Percentiles rank a stretch among this genome's conserved stretches.
These are phyloP conservation scores for Malus orientalis DNA, from an alignment of 306 rosid genomes.

Conservation along the genomic window DNA sequence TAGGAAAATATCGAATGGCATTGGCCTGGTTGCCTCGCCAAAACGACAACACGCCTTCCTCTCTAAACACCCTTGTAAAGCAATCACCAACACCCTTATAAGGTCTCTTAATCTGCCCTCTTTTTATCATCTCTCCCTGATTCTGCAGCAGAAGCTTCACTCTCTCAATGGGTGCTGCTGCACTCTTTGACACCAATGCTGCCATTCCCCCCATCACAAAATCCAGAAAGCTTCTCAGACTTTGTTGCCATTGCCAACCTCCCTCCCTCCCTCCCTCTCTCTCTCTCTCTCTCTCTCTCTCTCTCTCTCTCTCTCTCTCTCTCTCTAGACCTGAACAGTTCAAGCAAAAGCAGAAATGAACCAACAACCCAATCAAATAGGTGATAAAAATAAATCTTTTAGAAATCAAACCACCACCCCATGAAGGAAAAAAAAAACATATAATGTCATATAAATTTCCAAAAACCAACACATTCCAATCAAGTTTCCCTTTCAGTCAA, in stretches of 20 bases:
- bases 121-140: conserved; percentile 87
- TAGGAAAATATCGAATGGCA: conserved; percentile 83
- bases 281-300: conserved; percentile 5
- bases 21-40: conserved; percentile 96
- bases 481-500: background rate
- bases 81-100: conserved; percentile 60
- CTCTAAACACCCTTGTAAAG: conserved; percentile 57
- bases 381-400: background rate
- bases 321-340: background rate
- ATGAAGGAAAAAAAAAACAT: background rate
- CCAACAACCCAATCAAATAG: background rate
- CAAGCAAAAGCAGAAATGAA: background rate
- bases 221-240: conserved; percentile 66
- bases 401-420: background rate
- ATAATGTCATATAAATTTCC: background rate
- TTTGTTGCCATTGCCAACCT: conserved; percentile 35
- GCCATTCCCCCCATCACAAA: conserved; percentile 81
- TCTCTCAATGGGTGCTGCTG: conserved; percentile 90
- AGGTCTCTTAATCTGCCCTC: conserved; percentile 74
- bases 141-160: conserved; percentile 91
- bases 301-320: conserved; percentile 3
- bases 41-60: conserved; percentile 79
- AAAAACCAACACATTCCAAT: background rate
- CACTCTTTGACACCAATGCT: conserved; percentile 56
- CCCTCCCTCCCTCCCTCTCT: background rate